Evolutionary conservation across 140 eudicot genomes (phyloP), one percentile per base, ranked within the genome.

Genomic region (Cichorium intybus): DNA sequence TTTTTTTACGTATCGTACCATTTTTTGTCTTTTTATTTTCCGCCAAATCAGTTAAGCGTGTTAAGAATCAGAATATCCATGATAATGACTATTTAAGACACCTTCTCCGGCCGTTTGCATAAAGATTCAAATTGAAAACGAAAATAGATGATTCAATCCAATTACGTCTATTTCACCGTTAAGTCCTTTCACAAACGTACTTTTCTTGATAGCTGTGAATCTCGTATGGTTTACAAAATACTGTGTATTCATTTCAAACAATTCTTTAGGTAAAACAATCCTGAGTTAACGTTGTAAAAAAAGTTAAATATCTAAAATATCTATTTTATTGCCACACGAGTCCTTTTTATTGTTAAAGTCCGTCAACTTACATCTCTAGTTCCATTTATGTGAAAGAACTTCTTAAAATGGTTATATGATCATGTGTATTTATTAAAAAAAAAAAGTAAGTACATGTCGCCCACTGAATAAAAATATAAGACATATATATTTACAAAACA

Each of bases 11-110:
- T 16, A 39, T 56, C 68, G 15, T 22, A 41, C 8, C 37, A 58
- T 39, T 26, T 41, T 41, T 6, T 15, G 8, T 3, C 16, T 68
- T 10, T 14, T 17, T 6, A 11, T 67, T 15, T 41, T 7, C 6
- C 24, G 24, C 22, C 18, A 20, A 29, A 33, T 66, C 60, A 20
- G 9, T 39, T 68, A 14, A 27, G 39, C 26, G 3, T 39, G n/a
- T 47, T 51, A 50, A 14, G 61, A 18, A 55, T 16, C 6, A 68
- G 64, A 54, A 56, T 68, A 68, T 68, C 27, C 55, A 21, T 41
- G 64, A 68, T 48, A 28, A 24, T 50, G 24, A 51, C 59, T 31
- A 58, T 58, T 17, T 58, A 21, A 29, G 31, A 58, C 47, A 33
- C 47, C 47, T 58, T 58, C 64, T 33, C 28, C 28, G 6, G 7